Evolutionary conservation across 257 asterid genomes (phyloP).

Genomic region (Penstemon newberryi): DNA sequence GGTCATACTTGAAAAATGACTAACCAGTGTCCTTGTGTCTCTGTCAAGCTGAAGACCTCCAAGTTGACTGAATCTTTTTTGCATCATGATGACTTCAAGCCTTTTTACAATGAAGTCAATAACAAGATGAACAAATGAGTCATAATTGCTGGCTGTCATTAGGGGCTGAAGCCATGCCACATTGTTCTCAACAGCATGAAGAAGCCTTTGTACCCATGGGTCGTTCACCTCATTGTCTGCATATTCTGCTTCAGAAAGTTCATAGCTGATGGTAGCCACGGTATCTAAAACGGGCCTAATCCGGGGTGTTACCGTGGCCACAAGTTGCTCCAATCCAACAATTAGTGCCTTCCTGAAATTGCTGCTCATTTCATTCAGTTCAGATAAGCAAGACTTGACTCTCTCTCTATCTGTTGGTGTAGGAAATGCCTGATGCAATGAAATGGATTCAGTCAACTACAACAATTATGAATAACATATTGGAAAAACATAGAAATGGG

Average conservation of each 20-base stretch:
- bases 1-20: slow-evolving; percentile 87
- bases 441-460: slow-evolving; percentile 25
- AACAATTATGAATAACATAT: slow-evolving; percentile 12
- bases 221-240: slow-evolving; percentile 97
- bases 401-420: slow-evolving; percentile 82
- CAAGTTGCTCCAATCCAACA: slow-evolving; percentile 84
- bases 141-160: slow-evolving; percentile 83
- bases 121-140: slow-evolving; percentile 66
- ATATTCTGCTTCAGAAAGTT: slow-evolving; percentile 87
- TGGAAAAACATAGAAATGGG: slow-evolving; percentile 8
- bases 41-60: slow-evolving; percentile 99
- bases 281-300: slow-evolving; percentile 80
- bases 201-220: slow-evolving; percentile 98
- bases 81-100: slow-evolving; percentile 97
- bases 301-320: slow-evolving; percentile 70
- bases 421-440: slow-evolving; percentile 61
- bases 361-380: slow-evolving; percentile 78
- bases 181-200: slow-evolving; percentile 80
- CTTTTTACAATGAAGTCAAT: slow-evolving; percentile 85
- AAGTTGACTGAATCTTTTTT: slow-evolving; percentile 90
- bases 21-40: slow-evolving; percentile 84
- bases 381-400: slow-evolving; percentile 84
- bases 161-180: slow-evolving; percentile 88
- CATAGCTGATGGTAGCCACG: slow-evolving; percentile 89
- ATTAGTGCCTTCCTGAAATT: slow-evolving; percentile 70